These are phyloP conservation scores for Isochrysis galbana DNA, from an alignment of 78 protist species.

Conservation along the genomic window DNA sequence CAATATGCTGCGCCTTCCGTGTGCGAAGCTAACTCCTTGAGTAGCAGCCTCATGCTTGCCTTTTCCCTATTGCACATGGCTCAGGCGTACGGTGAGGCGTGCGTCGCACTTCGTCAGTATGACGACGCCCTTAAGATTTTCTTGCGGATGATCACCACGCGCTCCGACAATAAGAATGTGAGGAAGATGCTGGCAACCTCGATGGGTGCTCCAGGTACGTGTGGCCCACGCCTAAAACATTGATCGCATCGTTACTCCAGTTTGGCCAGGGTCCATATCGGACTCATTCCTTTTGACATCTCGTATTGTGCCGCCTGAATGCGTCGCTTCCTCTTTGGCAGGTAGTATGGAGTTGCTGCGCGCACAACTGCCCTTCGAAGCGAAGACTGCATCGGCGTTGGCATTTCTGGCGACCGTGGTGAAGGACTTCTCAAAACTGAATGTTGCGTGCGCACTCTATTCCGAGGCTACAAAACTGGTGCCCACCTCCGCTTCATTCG, in stretches of 20 bases:
- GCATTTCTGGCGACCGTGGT: slow-evolving; percentile 52
- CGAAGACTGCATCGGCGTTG: slow-evolving; percentile 7
- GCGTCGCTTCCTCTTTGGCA: too few relatives aligned
- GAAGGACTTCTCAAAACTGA: slow-evolving; percentile 58
- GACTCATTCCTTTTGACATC: too few relatives aligned
- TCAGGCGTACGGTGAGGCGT: not conserved
- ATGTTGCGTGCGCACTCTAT: slow-evolving; percentile 35
- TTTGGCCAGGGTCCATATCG: too few relatives aligned
- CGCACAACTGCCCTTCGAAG: not conserved
- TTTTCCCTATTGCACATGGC: too few relatives aligned
- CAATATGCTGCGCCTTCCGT: too few relatives aligned
- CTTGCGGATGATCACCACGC: not conserved
- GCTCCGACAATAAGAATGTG: not conserved
- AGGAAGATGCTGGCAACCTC: not conserved
- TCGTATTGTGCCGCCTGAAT: too few relatives aligned
- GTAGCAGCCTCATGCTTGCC: too few relatives aligned
- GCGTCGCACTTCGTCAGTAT: not conserved
- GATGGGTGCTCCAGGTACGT: not conserved
- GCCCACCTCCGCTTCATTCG: slow-evolving; percentile 49
- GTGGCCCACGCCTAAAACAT: not conserved
- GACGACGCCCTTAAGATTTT: not conserved
- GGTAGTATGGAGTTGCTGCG: not conserved
- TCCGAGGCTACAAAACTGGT: not conserved
- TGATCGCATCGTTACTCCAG: not conserved
- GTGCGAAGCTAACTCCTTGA: too few relatives aligned